Conservation (phyloP, 805 yeast species). For the Candida fluviatilis region DNA sequence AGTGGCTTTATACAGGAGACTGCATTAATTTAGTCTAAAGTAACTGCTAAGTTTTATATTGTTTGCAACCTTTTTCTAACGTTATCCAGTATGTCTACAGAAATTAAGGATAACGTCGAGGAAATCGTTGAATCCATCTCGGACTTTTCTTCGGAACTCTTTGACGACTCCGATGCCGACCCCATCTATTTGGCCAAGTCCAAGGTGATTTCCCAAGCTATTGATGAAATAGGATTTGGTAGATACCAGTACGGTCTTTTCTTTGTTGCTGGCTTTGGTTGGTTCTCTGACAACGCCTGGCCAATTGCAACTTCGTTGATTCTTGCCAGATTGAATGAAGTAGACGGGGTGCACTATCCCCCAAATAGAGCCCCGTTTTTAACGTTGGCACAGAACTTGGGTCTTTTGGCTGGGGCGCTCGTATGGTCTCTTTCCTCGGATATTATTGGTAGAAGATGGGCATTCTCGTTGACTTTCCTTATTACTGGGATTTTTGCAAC, state of each 20-base stretch:
- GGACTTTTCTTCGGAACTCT: slow-evolving; percentile 4
- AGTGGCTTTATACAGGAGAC: too few species aligned
- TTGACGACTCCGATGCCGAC: slow-evolving; percentile 8
- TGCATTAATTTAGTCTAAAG: too few species aligned
- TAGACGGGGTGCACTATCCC: slow-evolving; percentile 35
- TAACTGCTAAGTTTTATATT: too few species aligned
- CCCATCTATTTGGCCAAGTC: slow-evolving; percentile 20
- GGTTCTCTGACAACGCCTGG: slow-evolving; percentile 45
- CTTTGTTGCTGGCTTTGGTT: slow-evolving; percentile 56
- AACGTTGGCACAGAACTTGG: slow-evolving; percentile 44
- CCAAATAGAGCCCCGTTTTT: slow-evolving; percentile 28
- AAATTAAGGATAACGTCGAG: not conserved
- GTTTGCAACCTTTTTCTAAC: too few species aligned
- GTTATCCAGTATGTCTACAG: too few species aligned
- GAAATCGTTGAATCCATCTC: not conserved
- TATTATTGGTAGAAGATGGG: slow-evolving; percentile 27
- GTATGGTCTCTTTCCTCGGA: slow-evolving; percentile 29
- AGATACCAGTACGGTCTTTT: slow-evolving; percentile 47
- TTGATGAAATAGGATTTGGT: slow-evolving; percentile 39
- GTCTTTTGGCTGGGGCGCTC: slow-evolving; percentile 24
- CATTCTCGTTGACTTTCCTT: slow-evolving; percentile 26
- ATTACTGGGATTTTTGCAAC: slow-evolving; percentile 23
- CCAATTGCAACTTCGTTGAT: slow-evolving; percentile 34
- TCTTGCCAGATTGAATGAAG: slow-evolving; percentile 25
- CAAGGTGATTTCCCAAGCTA: slow-evolving; percentile 19